phyloP scores from a whole-genome alignment of 176 grass and related monocot species.

The Dactylis glomerata region DNA sequence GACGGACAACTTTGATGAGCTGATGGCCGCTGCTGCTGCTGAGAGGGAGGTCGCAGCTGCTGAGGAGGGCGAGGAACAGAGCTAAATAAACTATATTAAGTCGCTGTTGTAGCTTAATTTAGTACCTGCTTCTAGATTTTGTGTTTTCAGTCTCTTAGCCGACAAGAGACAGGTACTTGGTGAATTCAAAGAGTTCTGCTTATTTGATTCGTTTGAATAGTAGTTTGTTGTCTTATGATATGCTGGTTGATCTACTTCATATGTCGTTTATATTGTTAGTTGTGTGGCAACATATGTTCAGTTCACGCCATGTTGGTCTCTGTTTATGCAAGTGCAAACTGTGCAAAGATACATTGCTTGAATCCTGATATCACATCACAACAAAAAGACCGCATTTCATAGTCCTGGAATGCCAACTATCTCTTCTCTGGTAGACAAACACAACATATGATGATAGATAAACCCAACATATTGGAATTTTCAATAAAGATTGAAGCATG shows the following conservation, averaged over 20 bases:
- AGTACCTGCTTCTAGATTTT: slow-evolving; percentile 31
- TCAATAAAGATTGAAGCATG: not conserved
- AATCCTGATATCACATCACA: too few species aligned
- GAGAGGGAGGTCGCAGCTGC: slow-evolving; percentile 56
- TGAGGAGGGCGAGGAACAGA: slow-evolving; percentile 54
- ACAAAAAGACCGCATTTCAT: too few species aligned
- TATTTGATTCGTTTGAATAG: slow-evolving; percentile 30
- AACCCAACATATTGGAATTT: not conserved
- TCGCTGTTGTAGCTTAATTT: slow-evolving; percentile 34
- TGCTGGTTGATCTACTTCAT: not conserved
- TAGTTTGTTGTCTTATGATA: slow-evolving; percentile 10
- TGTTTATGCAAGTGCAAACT: not conserved
- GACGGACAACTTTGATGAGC: slow-evolving; percentile 89
- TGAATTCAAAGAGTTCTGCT: slow-evolving; percentile 37
- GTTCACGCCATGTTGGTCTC: not conserved
- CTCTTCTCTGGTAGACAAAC: too few species aligned
- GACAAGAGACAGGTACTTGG: slow-evolving; percentile 28
- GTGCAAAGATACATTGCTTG: not conserved
- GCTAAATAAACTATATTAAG: slow-evolving; percentile 22
- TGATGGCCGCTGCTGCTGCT: slow-evolving; percentile 73
- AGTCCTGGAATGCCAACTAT: too few species aligned
- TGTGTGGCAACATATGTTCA: not conserved
- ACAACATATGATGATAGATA: too few species aligned
- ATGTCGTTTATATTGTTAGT: not conserved
- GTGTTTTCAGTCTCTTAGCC: slow-evolving; percentile 27